Percentiles rank a stretch among this genome's conserved stretches.
Conservation (phyloP, 2,329 filamentous ascomycete genomes). For the Nemania sp. region DNA sequence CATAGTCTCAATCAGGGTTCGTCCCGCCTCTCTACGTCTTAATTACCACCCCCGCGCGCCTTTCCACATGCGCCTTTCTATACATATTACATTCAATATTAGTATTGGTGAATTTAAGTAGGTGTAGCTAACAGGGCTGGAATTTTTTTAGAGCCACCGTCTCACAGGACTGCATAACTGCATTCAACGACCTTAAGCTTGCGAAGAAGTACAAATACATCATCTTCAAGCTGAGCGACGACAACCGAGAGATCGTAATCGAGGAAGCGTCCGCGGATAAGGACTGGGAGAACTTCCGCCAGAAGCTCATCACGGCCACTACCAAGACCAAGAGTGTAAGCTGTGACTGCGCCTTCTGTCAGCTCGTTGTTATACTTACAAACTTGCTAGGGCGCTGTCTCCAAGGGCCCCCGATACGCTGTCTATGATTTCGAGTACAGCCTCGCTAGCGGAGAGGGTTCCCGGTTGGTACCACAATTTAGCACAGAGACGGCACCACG, state of each 20-base stretch:
- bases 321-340: slow-evolving; percentile 76
- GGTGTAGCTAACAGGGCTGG: slow-evolving; percentile 27
- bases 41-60: slow-evolving; percentile 26
- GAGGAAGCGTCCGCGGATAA: slow-evolving; percentile 76
- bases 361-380: slow-evolving; percentile 54
- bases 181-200: slow-evolving; percentile 87
- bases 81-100: slow-evolving; percentile 7
- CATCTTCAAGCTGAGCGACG: slow-evolving; percentile 87
- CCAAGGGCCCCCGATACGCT: slow-evolving; percentile 82
- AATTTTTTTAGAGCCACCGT: slow-evolving; percentile 73
- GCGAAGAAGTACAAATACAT: slow-evolving; percentile 86
- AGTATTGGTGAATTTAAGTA: slow-evolving; percentile 1
- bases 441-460: slow-evolving; percentile 77
- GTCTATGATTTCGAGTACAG: slow-evolving; percentile 88
- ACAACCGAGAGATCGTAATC: slow-evolving; percentile 84
- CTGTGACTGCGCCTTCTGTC: neutral
- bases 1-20: slow-evolving; percentile 77
- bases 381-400: slow-evolving; percentile 62
- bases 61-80: slow-evolving; percentile 33
- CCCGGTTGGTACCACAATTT: slow-evolving; percentile 62
- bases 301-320: slow-evolving; percentile 80
- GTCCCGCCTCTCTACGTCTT: slow-evolving; percentile 52
- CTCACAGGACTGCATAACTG: slow-evolving; percentile 75
- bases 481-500: slow-evolving; percentile 38
- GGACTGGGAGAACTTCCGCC: slow-evolving; percentile 79